Conservation (phyloP, 495 filamentous ascomycete species). For the Chaetomium fimeti region DNA sequence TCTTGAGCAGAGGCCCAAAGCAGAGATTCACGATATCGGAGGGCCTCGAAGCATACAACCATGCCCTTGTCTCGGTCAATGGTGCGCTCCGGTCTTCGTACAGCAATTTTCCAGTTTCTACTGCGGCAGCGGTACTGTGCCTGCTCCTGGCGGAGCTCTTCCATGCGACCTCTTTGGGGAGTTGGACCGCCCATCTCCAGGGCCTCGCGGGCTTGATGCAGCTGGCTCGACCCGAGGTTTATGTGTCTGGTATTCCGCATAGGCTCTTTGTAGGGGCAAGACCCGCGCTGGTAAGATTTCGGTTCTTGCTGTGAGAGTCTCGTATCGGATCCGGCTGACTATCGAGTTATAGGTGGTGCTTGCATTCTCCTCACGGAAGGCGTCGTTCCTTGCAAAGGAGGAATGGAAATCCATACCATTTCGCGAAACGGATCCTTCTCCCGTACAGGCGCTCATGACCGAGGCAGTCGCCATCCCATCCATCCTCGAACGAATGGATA, state of each 20-base stretch:
- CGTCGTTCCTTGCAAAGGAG: constrained; percentile 31
- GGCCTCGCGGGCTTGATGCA: constrained; percentile 35
- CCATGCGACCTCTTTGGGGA: constrained; percentile 30
- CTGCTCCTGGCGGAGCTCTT: constrained; percentile 38
- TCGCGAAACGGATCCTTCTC: constrained; percentile 26
- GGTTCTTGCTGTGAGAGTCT: background rate
- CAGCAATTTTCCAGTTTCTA: constrained; percentile 20
- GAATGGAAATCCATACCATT: constrained; percentile 38
- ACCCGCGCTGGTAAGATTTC: constrained; percentile 32
- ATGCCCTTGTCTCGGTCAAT: constrained; percentile 34
- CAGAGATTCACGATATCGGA: constrained; percentile 10
- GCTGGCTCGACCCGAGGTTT: constrained; percentile 30
- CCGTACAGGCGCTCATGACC: constrained; percentile 36
- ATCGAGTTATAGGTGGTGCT: background rate
- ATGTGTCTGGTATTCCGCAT: constrained; percentile 33
- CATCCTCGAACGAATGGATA: constrained; percentile 28
- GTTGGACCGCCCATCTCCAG: constrained; percentile 34
- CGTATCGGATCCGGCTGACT: background rate
- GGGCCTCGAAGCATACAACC: constrained; percentile 29
- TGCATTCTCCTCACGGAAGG: constrained; percentile 18
- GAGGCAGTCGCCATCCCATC: constrained; percentile 33
- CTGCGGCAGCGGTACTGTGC: constrained; percentile 42
- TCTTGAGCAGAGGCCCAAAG: background rate
- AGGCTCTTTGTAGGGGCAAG: constrained; percentile 41
- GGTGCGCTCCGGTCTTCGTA: constrained; percentile 24